Conservation (phyloP, 2,329 filamentous ascomycete genomes). For the Fusarium ramigenum region DNA sequence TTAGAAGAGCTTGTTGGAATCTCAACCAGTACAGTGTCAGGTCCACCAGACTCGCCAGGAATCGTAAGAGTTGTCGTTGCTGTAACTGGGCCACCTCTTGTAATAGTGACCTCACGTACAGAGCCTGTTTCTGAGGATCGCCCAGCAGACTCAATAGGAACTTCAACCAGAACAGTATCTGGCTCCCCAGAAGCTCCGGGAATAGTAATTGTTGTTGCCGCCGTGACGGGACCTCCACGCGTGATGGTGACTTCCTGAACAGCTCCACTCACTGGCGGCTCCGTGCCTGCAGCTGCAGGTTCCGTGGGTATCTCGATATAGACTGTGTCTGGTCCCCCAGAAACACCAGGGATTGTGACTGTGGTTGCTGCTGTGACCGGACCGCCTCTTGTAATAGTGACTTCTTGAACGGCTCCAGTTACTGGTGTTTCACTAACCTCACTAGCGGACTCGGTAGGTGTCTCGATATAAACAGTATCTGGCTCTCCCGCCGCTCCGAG, state of each 20-base stretch:
- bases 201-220: background rate
- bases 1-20: background rate
- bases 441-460: background rate
- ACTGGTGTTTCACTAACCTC: accelerated
- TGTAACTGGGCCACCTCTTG: background rate
- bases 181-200: background rate
- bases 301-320: background rate
- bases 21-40: conserved; percentile 9
- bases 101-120: background rate
- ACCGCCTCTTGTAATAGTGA: background rate
- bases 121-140: background rate
- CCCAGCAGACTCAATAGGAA: background rate
- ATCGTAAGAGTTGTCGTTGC: background rate
- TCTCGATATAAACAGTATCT: conserved; percentile 4
- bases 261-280: background rate
- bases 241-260: background rate
- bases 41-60: background rate
- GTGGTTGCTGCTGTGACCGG: background rate
- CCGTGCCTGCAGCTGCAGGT: accelerated
- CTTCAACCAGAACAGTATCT: conserved; percentile 5
- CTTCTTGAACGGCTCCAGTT: background rate
- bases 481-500: background rate
- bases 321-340: background rate
- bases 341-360: background rate
- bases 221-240: background rate